phyloP scores from a whole-genome alignment of 441 rosid genomes.

The Melastoma candidum region DNA sequence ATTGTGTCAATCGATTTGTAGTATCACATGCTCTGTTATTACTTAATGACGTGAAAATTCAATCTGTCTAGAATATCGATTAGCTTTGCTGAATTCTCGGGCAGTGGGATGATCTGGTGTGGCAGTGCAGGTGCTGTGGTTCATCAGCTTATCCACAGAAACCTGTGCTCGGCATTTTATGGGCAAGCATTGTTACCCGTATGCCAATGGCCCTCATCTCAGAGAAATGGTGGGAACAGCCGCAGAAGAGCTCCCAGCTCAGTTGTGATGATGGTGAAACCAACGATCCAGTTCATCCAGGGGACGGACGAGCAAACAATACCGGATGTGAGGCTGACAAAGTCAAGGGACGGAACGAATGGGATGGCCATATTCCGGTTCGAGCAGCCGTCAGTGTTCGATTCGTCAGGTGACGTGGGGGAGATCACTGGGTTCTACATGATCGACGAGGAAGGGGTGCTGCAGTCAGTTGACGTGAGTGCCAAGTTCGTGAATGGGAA shows the following conservation, averaged over 20 bases:
- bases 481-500: conserved; percentile 88
- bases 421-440: conserved; percentile 92
- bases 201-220: conserved; percentile 11
- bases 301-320: conserved; percentile 88
- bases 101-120: background rate
- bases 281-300: conserved; percentile 72
- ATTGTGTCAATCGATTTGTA: no score
- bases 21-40: no score
- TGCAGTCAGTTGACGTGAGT: conserved; percentile 83
- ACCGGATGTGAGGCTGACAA: conserved; percentile 81
- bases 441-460: conserved; percentile 91
- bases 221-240: conserved; percentile 10
- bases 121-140: conserved; percentile 30
- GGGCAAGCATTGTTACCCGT: conserved; percentile 36
- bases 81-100: no score
- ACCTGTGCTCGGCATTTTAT: conserved; percentile 30
- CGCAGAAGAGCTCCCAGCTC: conserved; percentile 9
- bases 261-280: conserved; percentile 62
- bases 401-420: conserved; percentile 76
- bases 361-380: conserved; percentile 80
- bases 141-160: conserved; percentile 26
- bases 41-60: no score
- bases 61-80: no score
- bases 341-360: conserved; percentile 77
- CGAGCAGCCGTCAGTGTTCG: conserved; percentile 86